Percentiles rank a stretch among this genome's conserved stretches.
Evolutionary conservation across 495 filamentous ascomycete species (phyloP).

Genomic region (Chaetomidium leptoderma): DNA sequence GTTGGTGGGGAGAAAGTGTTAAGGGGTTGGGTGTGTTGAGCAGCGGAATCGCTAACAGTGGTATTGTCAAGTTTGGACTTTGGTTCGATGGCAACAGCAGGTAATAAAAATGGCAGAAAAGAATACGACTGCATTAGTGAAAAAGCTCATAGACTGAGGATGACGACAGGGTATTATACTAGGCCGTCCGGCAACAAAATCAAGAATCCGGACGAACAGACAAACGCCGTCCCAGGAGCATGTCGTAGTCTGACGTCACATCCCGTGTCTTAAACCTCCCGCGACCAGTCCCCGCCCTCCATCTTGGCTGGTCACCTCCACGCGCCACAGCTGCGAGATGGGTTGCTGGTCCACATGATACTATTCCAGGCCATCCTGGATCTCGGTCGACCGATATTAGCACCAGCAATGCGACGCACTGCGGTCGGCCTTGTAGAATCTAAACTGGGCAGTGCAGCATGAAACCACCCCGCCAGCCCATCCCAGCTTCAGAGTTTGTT

Average conservation of each 20-base stretch:
- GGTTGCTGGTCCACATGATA: background rate
- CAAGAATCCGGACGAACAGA: conserved; percentile 11
- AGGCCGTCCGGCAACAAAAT: conserved; percentile 1
- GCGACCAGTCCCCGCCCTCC: conserved; percentile 9
- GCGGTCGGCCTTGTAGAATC: too few species aligned
- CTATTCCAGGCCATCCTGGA: background rate
- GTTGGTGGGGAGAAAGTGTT: background rate
- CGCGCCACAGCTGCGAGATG: background rate
- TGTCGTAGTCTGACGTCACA: conserved; percentile 26
- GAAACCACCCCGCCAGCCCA: too few species aligned
- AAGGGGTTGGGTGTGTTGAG: background rate
- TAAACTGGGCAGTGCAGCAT: too few species aligned
- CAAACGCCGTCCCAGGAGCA: background rate
- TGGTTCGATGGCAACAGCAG: background rate
- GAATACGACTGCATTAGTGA: too few species aligned
- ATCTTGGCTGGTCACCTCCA: conserved; percentile 2
- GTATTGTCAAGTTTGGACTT: background rate
- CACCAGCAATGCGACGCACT: too few species aligned
- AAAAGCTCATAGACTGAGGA: background rate
- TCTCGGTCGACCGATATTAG: background rate
- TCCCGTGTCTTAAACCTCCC: conserved; percentile 1
- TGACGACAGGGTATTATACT: conserved; percentile 7
- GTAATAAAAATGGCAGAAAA: too few species aligned
- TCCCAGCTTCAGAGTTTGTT: too few species aligned
- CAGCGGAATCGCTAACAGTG: conserved; percentile 3